Evolutionary conservation across 495 filamentous ascomycete species (phyloP).

Genomic region (Aeminium ludgeri): DNA sequence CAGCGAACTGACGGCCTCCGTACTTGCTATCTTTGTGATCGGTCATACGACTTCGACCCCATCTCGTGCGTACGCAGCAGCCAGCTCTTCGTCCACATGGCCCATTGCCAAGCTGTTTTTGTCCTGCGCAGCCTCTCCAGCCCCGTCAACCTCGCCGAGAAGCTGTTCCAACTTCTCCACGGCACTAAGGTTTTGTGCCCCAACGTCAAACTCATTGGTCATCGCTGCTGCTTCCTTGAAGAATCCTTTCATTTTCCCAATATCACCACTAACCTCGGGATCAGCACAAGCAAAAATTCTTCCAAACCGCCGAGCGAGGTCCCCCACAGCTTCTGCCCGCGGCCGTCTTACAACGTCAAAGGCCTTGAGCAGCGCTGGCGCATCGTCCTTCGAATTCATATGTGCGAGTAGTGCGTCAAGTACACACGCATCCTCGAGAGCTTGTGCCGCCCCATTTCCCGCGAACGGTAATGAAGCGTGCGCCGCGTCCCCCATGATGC

Average conservation of each 20-base stretch:
- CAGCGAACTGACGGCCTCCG: too few species aligned
- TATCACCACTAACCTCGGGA: conserved; percentile 7
- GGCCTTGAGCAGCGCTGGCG: conserved; percentile 5
- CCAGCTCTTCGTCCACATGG: too few species aligned
- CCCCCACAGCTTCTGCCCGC: conserved; percentile 7
- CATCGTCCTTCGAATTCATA: neutral
- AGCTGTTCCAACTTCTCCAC: too few species aligned
- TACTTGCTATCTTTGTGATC: too few species aligned
- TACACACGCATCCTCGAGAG: conserved; percentile 14
- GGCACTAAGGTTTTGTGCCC: too few species aligned
- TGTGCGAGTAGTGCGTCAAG: conserved; percentile 7
- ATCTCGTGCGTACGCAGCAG: too few species aligned
- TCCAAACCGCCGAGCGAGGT: conserved; percentile 9
- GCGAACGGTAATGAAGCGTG: conserved; percentile 12
- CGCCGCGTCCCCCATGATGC: conserved; percentile 15
- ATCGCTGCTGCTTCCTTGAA: conserved; percentile 6
- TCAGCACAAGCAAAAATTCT: conserved; percentile 10
- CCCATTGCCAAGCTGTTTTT: too few species aligned
- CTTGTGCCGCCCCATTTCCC: conserved; percentile 14
- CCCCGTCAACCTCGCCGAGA: too few species aligned
- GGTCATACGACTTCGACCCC: too few species aligned
- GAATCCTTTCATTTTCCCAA: conserved; percentile 10
- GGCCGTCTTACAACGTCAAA: conserved; percentile 7
- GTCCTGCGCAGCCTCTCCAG: too few species aligned
- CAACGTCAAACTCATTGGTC: conserved; percentile 5